A percentile compares a stretch with the other conserved stretches of the same genome.
Evolutionary conservation across 179 eudicot genomes (phyloP).

Genomic region (Silene noctiflora): DNA sequence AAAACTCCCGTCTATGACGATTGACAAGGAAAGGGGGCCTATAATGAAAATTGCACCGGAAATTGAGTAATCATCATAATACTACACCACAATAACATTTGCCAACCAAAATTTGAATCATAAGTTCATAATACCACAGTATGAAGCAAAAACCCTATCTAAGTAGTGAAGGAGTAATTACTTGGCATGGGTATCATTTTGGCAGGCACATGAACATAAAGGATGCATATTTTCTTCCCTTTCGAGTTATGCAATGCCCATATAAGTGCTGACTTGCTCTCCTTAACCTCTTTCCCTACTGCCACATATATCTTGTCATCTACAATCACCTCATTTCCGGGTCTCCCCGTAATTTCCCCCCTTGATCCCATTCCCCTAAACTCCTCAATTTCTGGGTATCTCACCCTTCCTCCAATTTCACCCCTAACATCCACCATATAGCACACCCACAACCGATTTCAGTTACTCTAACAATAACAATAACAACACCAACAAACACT

Average conservation of each 20-base stretch:
- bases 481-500: not conserved
- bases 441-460: not conserved
- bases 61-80: not conserved
- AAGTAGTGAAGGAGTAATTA: not conserved
- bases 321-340: constrained; percentile 6
- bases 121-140: not conserved
- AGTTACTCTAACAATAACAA: not conserved
- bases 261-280: constrained; percentile 36
- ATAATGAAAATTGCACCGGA: not conserved
- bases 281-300: constrained; percentile 49
- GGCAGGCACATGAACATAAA: constrained; percentile 78
- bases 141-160: not conserved
- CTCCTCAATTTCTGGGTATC: constrained; percentile 6
- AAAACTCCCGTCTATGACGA: not conserved
- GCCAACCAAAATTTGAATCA: not conserved
- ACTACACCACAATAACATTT: not conserved
- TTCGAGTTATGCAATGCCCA: constrained; percentile 61
- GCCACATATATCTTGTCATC: constrained; percentile 60
- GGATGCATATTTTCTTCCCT: constrained; percentile 52
- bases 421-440: not conserved
- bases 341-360: not conserved
- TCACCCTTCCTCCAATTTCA: constrained; percentile 6
- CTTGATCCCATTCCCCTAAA: not conserved
- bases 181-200: constrained; percentile 40
- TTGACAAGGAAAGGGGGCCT: not conserved